Evolutionary conservation across 2,329 filamentous ascomycete genomes (phyloP), one percentile per base, ranked within the genome.

Genomic region (Talaromyces rugulosus): DNA sequence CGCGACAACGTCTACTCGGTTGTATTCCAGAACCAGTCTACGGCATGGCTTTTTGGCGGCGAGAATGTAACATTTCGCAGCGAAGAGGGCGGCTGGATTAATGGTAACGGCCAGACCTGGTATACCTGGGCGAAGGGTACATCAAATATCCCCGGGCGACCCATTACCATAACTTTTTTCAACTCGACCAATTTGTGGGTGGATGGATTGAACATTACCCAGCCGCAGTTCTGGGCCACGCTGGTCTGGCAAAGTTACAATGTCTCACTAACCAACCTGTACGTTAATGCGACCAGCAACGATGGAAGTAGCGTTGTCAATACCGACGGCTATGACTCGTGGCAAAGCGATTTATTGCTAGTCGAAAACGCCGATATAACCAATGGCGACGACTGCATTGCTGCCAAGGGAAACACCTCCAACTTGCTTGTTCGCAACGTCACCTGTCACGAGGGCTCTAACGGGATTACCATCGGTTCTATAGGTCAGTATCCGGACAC

Each of bases 81-180:
- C 8, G 36, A 40, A 40, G 72, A 81, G 65, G 81, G 81, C 11
- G 85, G 85, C 4, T 85, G 81, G 2, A 72, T 87, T 14, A 78
- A 87, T 67, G 85, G 85, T 9, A 87, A 87, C 66, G 61, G 61
- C 1, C 81, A 86, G 66, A 77, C 79, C 2, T 87, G 85, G 85
- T 87, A 87, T 66, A 77, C 83, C 63, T 82, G 78, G 70, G 77
- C 78, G 56, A 70, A 74, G 30, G 74, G 76, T 14, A 66, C 67
- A 11, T 78, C 75, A 36, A 85, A 85, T 63, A 75, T 81, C 60
- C 74, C 79, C 2, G 71, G 78, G 11, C 77, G 84, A 11, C 83
- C 83, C 1, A 81, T 83, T 59, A 75, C 77, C 7, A 80, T 87
- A 65, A 84, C 81, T n/a, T 78, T 86, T 67, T 79, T 73, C 18